Percentiles rank a stretch among this genome's conserved stretches.
These are phyloP conservation scores for Leccinum pachyderme DNA, from an alignment of 1,284 basidiomycete species.

Conservation along the genomic window DNA sequence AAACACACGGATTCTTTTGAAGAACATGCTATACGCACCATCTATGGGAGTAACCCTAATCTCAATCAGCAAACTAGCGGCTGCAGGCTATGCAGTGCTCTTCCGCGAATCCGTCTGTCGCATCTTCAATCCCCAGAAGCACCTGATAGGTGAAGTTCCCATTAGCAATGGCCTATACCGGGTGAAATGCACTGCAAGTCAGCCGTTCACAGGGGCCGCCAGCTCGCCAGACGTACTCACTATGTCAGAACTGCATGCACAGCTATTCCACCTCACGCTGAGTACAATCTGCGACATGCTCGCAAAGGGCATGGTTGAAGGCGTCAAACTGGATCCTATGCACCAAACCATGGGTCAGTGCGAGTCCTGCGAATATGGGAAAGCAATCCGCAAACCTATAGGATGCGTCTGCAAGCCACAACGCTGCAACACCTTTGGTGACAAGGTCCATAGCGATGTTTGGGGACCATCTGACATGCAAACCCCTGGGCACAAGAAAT, in stretches of 20 bases:
- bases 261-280: no score
- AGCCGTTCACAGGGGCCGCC: no score
- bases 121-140: neutral
- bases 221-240: no score
- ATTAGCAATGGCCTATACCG: no score
- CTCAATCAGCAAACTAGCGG: constrained; percentile 33
- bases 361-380: neutral
- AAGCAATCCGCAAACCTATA: neutral
- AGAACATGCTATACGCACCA: no score
- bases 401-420: neutral
- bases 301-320: no score
- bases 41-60: constrained; percentile 35
- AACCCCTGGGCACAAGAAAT: neutral
- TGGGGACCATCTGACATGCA: neutral
- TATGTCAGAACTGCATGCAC: no score
- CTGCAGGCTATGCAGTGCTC: neutral
- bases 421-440: fast-evolving
- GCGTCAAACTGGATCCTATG: neutral
- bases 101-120: neutral
- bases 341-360: neutral
- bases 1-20: no score
- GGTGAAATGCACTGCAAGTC: no score
- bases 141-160: neutral
- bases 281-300: no score
- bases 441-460: neutral